These are phyloP conservation scores for Mycena belliarum DNA, from an alignment of 768 basidiomycete species.

Conservation along the genomic window DNA sequence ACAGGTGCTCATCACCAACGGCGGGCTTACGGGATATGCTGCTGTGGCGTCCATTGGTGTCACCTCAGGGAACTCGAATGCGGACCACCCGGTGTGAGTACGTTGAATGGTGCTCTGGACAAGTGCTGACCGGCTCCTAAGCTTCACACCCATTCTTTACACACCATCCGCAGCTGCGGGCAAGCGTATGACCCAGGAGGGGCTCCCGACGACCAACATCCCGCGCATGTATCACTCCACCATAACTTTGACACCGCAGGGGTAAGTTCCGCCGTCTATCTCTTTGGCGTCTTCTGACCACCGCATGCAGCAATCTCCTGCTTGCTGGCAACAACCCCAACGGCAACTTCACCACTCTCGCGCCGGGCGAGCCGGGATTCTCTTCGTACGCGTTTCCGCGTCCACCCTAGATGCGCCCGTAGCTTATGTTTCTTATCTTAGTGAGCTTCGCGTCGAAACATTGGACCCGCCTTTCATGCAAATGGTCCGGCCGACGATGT, in stretches of 20 bases:
- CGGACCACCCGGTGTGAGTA: conserved; percentile 42
- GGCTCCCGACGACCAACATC: conserved; percentile 29
- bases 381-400: too few species aligned
- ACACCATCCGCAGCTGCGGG: conserved; percentile 38
- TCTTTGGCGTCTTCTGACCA: too few species aligned
- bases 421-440: not conserved
- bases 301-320: too few species aligned
- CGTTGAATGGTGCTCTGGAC: not conserved
- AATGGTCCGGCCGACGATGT: conserved; percentile 19
- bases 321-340: too few species aligned
- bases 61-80: conserved; percentile 42
- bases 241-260: conserved; percentile 33
- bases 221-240: conserved; percentile 38
- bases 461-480: conserved; percentile 29
- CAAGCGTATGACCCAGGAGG: conserved; percentile 36
- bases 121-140: not conserved
- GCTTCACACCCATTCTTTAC: conserved; percentile 40
- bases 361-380: too few species aligned
- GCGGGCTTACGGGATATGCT: conserved; percentile 38
- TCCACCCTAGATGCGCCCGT: too few species aligned
- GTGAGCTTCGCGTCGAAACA: conserved; percentile 31
- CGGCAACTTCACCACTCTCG: too few species aligned
- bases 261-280: conserved; percentile 20
- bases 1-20: conserved; percentile 48
- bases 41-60: conserved; percentile 25